phyloP scores from a whole-genome alignment of 495 filamentous ascomycete genomes.

The Tuber calosporum region DNA sequence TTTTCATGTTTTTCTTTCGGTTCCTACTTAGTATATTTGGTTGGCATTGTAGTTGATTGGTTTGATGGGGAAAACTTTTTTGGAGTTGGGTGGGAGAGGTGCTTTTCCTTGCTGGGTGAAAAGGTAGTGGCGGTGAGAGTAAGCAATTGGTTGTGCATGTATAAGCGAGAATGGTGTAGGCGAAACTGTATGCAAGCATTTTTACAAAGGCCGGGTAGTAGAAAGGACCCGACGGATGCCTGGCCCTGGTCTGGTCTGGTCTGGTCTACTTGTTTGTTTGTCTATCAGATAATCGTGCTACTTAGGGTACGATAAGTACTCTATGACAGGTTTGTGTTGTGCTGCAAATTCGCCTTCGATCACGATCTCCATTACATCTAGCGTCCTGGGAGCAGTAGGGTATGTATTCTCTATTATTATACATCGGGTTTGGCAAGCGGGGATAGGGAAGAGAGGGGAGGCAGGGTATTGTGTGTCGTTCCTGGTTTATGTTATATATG shows the following conservation, averaged over 20 bases:
- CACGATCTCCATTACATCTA: neutral
- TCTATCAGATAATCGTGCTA: neutral
- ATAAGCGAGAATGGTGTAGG: neutral
- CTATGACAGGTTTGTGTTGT: neutral
- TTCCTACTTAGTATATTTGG: neutral
- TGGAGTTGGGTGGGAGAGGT: neutral
- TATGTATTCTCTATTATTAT: neutral
- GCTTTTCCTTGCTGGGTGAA: neutral
- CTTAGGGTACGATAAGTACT: neutral
- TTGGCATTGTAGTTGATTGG: neutral
- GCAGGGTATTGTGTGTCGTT: neutral
- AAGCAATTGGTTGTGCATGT: neutral
- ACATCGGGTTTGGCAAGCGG: neutral
- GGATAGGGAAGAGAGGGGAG: neutral
- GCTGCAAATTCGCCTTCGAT: neutral
- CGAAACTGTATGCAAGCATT: neutral
- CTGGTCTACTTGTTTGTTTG: neutral
- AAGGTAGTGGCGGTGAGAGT: neutral
- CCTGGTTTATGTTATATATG: neutral
- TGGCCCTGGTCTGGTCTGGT: neutral
- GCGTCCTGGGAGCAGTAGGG: neutral
- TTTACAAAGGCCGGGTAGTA: neutral
- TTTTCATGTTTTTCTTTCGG: neutral
- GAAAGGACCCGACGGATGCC: neutral
- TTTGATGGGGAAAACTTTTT: neutral